phyloP scores from a whole-genome alignment of 305 asterid genomes.

The Rubia balearica region DNA sequence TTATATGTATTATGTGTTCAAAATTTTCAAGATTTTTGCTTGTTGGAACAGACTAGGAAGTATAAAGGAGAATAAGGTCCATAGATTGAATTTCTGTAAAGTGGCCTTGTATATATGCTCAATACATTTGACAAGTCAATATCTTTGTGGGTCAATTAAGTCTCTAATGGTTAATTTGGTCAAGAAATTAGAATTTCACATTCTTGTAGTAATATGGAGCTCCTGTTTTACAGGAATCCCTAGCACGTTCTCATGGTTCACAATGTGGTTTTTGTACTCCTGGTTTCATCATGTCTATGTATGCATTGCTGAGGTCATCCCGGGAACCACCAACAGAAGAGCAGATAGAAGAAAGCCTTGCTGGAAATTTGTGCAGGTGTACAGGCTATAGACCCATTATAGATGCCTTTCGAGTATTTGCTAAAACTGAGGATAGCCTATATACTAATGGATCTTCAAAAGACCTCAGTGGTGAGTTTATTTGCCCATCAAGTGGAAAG shows the following conservation, averaged over 20 bases:
- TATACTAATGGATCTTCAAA: conserved; percentile 46
- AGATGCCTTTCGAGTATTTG: conserved; percentile 82
- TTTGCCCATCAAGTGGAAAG: conserved; percentile 94
- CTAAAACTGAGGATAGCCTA: conserved; percentile 64
- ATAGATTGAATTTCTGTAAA: not conserved
- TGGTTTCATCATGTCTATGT: conserved; percentile 95
- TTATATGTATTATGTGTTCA: not conserved
- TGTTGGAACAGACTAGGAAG: not conserved
- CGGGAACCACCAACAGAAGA: conserved; percentile 59
- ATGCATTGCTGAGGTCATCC: conserved; percentile 75
- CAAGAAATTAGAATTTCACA: not conserved
- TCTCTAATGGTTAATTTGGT: conserved; percentile 3
- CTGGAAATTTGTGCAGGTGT: conserved; percentile 94
- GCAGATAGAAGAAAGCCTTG: conserved; percentile 87
- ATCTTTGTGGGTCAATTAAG: not conserved
- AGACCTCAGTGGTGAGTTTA: conserved; percentile 37
- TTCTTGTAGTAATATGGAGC: conserved; percentile 16
- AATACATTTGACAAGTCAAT: not conserved
- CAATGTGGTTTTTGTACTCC: conserved; percentile 99
- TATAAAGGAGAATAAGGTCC: not conserved
- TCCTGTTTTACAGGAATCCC: conserved; percentile 56
- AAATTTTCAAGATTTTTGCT: not conserved
- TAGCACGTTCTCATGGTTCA: conserved; percentile 84
- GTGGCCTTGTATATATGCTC: not conserved
- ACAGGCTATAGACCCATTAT: conserved; percentile 94